Evolutionary conservation across 768 basidiomycete genomes (phyloP).

Genomic region (Dioszegia aurantiaca): DNA sequence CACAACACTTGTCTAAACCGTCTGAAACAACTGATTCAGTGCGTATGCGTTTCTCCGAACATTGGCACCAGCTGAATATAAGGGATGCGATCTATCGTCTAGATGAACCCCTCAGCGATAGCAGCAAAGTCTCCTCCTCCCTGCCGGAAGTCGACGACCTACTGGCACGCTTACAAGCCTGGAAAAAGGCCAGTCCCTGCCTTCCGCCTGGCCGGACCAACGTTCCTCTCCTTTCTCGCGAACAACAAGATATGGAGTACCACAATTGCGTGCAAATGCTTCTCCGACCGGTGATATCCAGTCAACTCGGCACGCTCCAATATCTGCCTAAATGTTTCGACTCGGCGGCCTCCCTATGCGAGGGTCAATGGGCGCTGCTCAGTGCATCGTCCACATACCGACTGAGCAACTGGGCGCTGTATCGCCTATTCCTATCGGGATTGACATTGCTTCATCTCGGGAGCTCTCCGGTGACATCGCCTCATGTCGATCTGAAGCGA

Average conservation of each 20-base stretch:
- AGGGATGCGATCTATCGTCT: conserved; percentile 33
- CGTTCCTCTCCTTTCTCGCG: conserved; percentile 25
- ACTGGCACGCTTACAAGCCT: conserved; percentile 18
- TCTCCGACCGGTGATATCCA: conserved; percentile 31
- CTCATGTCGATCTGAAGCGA: conserved; percentile 14
- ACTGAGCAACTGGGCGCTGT: conserved; percentile 30
- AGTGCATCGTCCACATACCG: conserved; percentile 10
- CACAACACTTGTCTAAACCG: conserved; percentile 39
- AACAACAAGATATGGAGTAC: conserved; percentile 33
- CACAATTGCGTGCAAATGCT: conserved; percentile 40
- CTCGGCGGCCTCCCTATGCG: conserved; percentile 34
- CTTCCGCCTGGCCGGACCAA: conserved; percentile 20
- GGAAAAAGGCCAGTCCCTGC: conserved; percentile 26
- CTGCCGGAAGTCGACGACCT: conserved; percentile 30
- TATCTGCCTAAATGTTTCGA: conserved; percentile 30
- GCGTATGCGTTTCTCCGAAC: neutral
- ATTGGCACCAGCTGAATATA: neutral
- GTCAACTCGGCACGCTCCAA: conserved; percentile 14
- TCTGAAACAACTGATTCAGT: conserved; percentile 38
- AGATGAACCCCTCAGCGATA: conserved; percentile 25
- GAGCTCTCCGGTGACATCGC: conserved; percentile 12
- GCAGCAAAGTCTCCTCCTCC: neutral
- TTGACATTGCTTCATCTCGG: conserved; percentile 32
- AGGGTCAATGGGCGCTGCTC: conserved; percentile 15
- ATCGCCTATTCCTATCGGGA: conserved; percentile 34